Base-by-base conservation (phyloP, 306 rosid genomes). In the Trifolium pratense region DNA sequence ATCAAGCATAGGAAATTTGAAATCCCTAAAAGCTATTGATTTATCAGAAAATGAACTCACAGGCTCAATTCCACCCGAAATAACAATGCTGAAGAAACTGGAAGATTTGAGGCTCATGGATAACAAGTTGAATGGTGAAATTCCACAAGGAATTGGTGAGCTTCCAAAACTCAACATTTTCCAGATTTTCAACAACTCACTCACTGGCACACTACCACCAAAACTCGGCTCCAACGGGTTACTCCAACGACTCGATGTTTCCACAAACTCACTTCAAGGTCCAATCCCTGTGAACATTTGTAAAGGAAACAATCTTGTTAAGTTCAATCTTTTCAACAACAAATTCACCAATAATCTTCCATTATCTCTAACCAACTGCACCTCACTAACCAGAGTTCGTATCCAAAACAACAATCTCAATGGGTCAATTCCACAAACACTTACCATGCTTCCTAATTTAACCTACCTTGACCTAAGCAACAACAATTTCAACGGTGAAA, bases 181-280 rank as follows among this genome's bases (percentile, higher is more conserved):
- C 18, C 32, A 45, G n/a, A 81, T 91, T 7, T 94, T 89, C 84
- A 90, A 88, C 87, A 95, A 95, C 61, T 95, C 97, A 31, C 77
- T 95, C 40, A 79, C 70, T 0, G 99, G 99, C 0, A 56, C 46
- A 39, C 87, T 95, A 5, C 99, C 99, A 11, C 91, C 79, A 8
- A 63, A 75, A 20, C 86, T 95, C 1, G 99, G 99, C 11, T 70
- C 73, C 34, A 91, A 85, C 46, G 86, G 75, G 4, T 78, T 84
- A 68, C 79, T 91, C 4, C 74, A 53, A 25, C 72, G 15, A 37
- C 77, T 95, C 0, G 99, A 95, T 21, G 84, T 95, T 7, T 91
- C 96, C 9, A 84, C 99, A 9, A 95, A 95, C 75, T 79, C 86
- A 9, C 87, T 95, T 53, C 74, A 89, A 2, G 99, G 99, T 69